These are phyloP conservation scores for Sarocladium brachiariae DNA, from an alignment of 2,329 filamentous ascomycete genomes.

Conservation along the genomic window DNA sequence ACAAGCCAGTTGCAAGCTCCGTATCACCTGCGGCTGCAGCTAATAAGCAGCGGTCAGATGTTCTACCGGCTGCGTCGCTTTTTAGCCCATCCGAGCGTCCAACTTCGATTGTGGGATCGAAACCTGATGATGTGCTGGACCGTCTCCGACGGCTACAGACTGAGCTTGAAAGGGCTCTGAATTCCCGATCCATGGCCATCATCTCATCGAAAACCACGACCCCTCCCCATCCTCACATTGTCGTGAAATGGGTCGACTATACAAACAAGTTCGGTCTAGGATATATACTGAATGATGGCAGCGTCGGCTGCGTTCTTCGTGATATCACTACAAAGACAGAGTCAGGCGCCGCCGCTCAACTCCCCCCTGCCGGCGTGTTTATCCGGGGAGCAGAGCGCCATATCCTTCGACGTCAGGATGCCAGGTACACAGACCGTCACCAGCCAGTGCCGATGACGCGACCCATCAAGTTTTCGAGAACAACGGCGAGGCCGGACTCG, in stretches of 20 bases:
- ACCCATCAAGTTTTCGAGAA: constrained; percentile 69
- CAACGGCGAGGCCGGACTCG: constrained; percentile 56
- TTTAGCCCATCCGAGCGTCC: constrained; percentile 50
- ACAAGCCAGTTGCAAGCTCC: constrained; percentile 23
- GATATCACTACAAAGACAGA: constrained; percentile 45
- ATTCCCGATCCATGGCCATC: constrained; percentile 56
- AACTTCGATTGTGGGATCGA: constrained; percentile 42
- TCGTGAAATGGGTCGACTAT: constrained; percentile 82
- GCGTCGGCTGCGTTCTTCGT: constrained; percentile 63
- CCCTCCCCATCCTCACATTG: constrained; percentile 53
- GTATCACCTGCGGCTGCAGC: constrained; percentile 17
- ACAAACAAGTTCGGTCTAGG: constrained; percentile 81
- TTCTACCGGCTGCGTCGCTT: constrained; percentile 37
- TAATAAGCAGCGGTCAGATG: constrained; percentile 23
- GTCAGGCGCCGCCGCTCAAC: constrained; percentile 40
- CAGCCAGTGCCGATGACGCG: constrained; percentile 59
- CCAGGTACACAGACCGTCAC: constrained; percentile 47
- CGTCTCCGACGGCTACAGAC: constrained; percentile 49
- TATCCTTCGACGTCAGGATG: constrained; percentile 54
- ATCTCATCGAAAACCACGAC: constrained; percentile 47
- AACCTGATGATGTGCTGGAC: constrained; percentile 51
- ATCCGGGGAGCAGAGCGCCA: constrained; percentile 66
- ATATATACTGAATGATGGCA: constrained; percentile 77
- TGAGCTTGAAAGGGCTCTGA: constrained; percentile 56
- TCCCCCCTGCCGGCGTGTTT: constrained; percentile 66